Evolutionary conservation across 768 basidiomycete genomes (phyloP).

Genomic region (Porphyrellus cyaneotinctus): DNA sequence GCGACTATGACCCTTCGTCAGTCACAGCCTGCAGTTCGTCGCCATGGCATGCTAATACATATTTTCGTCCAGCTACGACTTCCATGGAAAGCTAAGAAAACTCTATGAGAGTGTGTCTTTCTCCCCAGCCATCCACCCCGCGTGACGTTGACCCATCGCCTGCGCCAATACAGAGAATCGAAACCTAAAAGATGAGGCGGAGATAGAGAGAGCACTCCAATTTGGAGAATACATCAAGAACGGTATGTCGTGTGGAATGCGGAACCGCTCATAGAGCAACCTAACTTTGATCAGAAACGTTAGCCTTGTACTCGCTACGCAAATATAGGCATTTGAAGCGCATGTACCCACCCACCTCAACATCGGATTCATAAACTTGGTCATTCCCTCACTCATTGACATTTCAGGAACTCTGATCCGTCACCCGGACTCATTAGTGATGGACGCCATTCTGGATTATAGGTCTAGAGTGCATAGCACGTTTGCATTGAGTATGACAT

Average conservation of each 20-base stretch:
- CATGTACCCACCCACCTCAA: constrained; percentile 50
- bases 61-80: constrained; percentile 59
- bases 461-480: too few species aligned
- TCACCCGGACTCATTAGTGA: too few species aligned
- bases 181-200: constrained; percentile 56
- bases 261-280: too few species aligned
- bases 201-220: constrained; percentile 72
- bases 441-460: too few species aligned
- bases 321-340: constrained; percentile 80
- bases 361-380: constrained; percentile 7
- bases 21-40: constrained; percentile 29
- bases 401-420: background rate
- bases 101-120: constrained; percentile 65
- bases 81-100: constrained; percentile 64
- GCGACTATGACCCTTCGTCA: constrained; percentile 80
- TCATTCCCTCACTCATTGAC: background rate
- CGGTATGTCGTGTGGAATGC: constrained; percentile 41
- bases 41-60: constrained; percentile 7
- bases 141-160: background rate
- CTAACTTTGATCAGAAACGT: constrained; percentile 53
- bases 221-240: constrained; percentile 84
- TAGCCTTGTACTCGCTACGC: constrained; percentile 75
- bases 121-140: background rate
- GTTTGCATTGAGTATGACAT: too few species aligned
- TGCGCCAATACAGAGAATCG: constrained; percentile 52